Evolutionary conservation across 768 basidiomycete genomes (phyloP), one percentile per base, ranked within the genome.

Genomic region (Leccinum arenicola): DNA sequence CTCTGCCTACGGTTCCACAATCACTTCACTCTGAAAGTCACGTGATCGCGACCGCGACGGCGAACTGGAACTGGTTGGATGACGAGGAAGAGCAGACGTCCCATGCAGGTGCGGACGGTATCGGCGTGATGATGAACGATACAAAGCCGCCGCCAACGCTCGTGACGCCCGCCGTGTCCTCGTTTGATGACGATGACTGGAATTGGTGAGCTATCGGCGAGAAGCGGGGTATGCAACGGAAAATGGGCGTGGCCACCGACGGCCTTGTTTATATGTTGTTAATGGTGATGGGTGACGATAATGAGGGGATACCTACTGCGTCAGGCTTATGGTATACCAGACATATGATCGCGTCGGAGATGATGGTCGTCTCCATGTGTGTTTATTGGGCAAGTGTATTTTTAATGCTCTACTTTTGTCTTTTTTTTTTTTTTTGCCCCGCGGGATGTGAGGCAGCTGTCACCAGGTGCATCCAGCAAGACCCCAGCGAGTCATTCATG

Each of bases 121-220:
- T 64, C 8, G 38, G 52, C 55, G 64, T 66, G 10, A 57, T 73
- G 60, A 55, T 74, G 52, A 64, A 71, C 5, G 72, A 79, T 23
- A 66, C 78, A 55, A 63, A 71, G 23, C 64, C 1, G 10, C 58
- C 17, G 21, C 14, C 21, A n/a, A 43, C 4, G n/a, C 4, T 4
- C n/a, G 2, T 43, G 9, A 4, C 38, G 3, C 7, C 38, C 7
- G 36, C 10, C 50, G 48, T 63, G 27, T 58, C 66, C 38, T 64
- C 65, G 0, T 66, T 68, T 11, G 75, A 77, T 50, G 79, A 82
- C 45, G 82, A 82, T 36, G 81, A 82, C 51, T 86, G 84, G 84
- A 85, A 85, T 64, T 86, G 85, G 84, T 85, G 70, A 70, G 17
- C 19, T 4, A 27, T 36, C 2, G 52, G 17, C 6, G 5, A 19